Conservation (phyloP, 2,329 filamentous ascomycete species). For the Claviceps sorghi region DNA sequence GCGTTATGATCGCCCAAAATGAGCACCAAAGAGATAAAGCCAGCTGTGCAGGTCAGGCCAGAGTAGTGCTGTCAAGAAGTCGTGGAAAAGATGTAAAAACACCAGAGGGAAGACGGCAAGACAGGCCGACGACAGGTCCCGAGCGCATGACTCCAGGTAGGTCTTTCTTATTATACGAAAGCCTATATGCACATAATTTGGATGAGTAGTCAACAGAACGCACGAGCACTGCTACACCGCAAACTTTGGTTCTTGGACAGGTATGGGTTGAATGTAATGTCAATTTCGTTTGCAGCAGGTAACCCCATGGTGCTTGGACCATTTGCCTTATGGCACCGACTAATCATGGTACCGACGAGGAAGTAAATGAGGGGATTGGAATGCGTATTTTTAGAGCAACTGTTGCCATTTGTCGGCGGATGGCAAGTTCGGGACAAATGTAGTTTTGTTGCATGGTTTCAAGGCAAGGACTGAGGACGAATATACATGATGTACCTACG, state of each 20-base stretch:
- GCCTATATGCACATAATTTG: no score
- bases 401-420: background rate
- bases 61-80: background rate
- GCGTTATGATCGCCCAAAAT: background rate
- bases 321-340: background rate
- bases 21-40: background rate
- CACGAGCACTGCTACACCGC: background rate
- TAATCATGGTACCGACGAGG: background rate
- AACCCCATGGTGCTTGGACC: background rate
- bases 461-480: background rate
- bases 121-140: no score
- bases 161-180: background rate
- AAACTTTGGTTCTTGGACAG: background rate
- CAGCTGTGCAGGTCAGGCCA: background rate
- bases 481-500: no score
- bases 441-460: background rate
- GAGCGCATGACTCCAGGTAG: background rate
- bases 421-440: background rate
- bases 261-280: background rate
- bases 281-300: background rate
- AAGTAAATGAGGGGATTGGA: background rate
- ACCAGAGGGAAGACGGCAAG: background rate
- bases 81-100: no score
- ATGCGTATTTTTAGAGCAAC: background rate
- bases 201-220: background rate